These are phyloP conservation scores for Kwoniella heveanensis DNA, from an alignment of 768 basidiomycete genomes.

Conservation along the genomic window DNA sequence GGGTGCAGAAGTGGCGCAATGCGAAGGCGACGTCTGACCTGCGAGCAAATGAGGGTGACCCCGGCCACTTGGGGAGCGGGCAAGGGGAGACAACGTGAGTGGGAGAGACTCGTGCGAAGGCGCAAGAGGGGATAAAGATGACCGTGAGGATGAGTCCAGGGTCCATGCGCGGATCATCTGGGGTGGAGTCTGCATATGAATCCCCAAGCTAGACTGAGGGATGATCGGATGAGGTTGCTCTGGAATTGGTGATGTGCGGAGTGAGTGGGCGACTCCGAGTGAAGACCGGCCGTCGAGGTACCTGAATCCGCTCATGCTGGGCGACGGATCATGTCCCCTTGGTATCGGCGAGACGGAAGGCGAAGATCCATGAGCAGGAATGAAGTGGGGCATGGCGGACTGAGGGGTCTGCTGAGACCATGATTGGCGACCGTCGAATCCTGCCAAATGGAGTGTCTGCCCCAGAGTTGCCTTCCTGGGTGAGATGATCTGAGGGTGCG, in stretches of 20 bases:
- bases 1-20: conserved; percentile 7
- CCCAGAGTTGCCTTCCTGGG: conserved; percentile 8
- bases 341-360: neutral
- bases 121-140: conserved; percentile 3
- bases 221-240: neutral
- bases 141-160: conserved; percentile 6
- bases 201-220: neutral
- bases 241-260: neutral
- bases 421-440: neutral
- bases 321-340: neutral
- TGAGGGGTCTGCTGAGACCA: neutral
- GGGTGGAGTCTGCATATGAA: neutral
- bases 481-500: neutral
- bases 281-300: neutral
- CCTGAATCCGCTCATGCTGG: neutral
- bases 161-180: conserved; percentile 15
- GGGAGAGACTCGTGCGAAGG: conserved; percentile 2
- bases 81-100: conserved; percentile 2
- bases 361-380: neutral
- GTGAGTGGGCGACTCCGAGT: neutral
- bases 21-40: conserved; percentile 3
- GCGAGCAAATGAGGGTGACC: neutral
- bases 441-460: neutral
- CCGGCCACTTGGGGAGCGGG: neutral
- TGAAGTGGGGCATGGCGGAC: neutral